phyloP scores from a whole-genome alignment of 805 yeast species.

The Schwanniomyces occidentalis region DNA sequence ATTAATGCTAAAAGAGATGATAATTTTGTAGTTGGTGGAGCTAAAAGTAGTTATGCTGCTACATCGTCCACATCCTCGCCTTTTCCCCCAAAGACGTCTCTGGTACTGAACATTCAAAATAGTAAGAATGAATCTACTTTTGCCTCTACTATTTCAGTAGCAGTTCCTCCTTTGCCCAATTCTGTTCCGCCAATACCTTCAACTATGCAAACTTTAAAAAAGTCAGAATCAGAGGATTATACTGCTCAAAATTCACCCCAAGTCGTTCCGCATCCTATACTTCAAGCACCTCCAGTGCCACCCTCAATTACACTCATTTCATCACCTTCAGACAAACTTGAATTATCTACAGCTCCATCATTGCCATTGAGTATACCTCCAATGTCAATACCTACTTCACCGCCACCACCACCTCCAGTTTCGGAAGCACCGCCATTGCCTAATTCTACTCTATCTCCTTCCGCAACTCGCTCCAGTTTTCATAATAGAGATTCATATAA shows the following conservation, averaged over 20 bases:
- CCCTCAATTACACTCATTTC: constrained; percentile 28
- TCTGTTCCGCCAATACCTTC: too few relatives aligned
- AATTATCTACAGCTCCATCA: constrained; percentile 6
- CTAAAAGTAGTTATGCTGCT: constrained; percentile 15
- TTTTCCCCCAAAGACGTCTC: constrained; percentile 12
- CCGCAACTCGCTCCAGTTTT: constrained; percentile 22
- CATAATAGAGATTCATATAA: constrained; percentile 10
- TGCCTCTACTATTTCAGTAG: too few relatives aligned
- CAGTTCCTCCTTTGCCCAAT: too few relatives aligned
- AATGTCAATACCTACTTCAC: constrained; percentile 30
- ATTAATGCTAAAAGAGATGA: constrained; percentile 58
- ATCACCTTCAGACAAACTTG: constrained; percentile 18
- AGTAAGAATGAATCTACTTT: constrained; percentile 14
- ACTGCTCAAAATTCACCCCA: constrained; percentile 8
- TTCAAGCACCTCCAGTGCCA: constrained; percentile 26
- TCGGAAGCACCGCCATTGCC: constrained; percentile 25
- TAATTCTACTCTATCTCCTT: constrained; percentile 19
- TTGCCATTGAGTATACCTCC: too few relatives aligned
- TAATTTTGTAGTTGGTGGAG: constrained; percentile 44
- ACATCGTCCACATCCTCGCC: constrained; percentile 1
- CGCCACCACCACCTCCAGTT: constrained; percentile 31
- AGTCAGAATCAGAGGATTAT: too few relatives aligned
- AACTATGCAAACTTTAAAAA: too few relatives aligned
- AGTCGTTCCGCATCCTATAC: constrained; percentile 15
- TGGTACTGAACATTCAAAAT: background rate